Percentiles rank a stretch among this genome's conserved stretches.
Conservation (phyloP, 129 eudicot genomes). For the Helichrysum umbraculigerum region DNA sequence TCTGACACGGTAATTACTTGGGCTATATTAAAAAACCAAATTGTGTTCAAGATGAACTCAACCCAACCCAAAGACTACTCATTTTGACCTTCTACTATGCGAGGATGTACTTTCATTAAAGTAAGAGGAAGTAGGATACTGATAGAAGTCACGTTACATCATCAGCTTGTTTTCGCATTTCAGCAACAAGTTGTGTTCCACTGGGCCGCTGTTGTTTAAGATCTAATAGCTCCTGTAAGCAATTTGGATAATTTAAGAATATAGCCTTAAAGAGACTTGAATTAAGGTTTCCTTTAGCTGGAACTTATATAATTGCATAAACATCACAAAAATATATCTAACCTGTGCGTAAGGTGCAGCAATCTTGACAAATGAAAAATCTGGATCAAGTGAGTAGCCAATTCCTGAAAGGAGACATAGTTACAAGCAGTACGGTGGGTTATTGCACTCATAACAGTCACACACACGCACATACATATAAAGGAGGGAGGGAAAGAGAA, state of each 20-base stretch:
- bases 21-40: neutral
- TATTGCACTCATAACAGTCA: no score
- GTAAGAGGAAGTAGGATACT: neutral
- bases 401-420: conserved; percentile 52
- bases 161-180: conserved; percentile 86
- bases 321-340: conserved; percentile 18
- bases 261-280: neutral
- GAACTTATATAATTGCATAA: conserved; percentile 2
- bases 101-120: neutral
- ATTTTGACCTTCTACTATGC: no score
- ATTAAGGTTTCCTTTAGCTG: neutral
- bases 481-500: conserved; percentile 28
- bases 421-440: conserved; percentile 5
- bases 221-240: conserved; percentile 86
- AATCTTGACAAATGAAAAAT: conserved; percentile 84
- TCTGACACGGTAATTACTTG: neutral
- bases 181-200: conserved; percentile 81
- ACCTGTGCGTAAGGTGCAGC: conserved; percentile 99
- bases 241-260: conserved; percentile 4
- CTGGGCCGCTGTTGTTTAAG: conserved; percentile 62
- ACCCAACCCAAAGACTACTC: neutral
- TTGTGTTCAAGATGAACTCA: neutral
- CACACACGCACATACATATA: neutral
- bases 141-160: conserved; percentile 50
- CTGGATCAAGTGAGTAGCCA: conserved; percentile 80